Evolutionary conservation across 2,329 filamentous ascomycete species (phyloP).

Genomic region (Penicillium freii): DNA sequence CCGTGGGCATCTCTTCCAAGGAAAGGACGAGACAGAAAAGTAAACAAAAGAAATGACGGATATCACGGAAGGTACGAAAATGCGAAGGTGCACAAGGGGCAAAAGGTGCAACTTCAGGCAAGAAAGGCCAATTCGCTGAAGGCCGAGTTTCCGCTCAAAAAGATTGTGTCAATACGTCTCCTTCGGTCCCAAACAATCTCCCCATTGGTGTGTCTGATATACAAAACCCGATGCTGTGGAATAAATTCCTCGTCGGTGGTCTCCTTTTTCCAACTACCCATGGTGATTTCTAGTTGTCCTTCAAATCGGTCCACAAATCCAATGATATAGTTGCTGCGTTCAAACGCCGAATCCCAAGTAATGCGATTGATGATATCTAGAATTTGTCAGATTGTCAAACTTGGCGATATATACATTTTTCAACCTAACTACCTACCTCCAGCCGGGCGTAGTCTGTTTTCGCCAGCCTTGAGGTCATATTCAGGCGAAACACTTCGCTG

Average conservation of each 20-base stretch:
- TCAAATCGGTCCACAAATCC: slow-evolving; percentile 56
- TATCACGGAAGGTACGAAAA: not conserved
- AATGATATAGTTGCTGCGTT: slow-evolving; percentile 49
- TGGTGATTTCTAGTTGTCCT: slow-evolving; percentile 48
- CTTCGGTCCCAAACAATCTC: slow-evolving; percentile 53
- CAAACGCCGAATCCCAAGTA: slow-evolving; percentile 50
- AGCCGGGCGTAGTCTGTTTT: slow-evolving; percentile 22
- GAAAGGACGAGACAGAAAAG: not conserved
- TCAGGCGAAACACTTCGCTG: slow-evolving; percentile 1
- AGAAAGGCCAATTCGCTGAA: slow-evolving; percentile 32
- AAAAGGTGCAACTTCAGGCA: slow-evolving; percentile 13
- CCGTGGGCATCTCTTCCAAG: not conserved
- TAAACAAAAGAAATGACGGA: not conserved
- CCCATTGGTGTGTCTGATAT: slow-evolving; percentile 43
- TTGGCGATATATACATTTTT: not conserved
- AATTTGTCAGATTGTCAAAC: not conserved
- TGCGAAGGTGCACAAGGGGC: not conserved
- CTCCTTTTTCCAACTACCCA: slow-evolving; percentile 54
- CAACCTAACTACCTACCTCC: slow-evolving; percentile 9
- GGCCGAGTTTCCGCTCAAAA: slow-evolving; percentile 44
- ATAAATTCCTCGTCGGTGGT: slow-evolving; percentile 58
- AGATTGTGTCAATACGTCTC: slow-evolving; percentile 48
- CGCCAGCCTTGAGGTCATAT: slow-evolving; percentile 9
- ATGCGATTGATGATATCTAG: slow-evolving; percentile 50
- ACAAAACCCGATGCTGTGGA: slow-evolving; percentile 54